Evolutionary conservation across 2,329 filamentous ascomycete species (phyloP).

Genomic region (Aspergillus sp.): DNA sequence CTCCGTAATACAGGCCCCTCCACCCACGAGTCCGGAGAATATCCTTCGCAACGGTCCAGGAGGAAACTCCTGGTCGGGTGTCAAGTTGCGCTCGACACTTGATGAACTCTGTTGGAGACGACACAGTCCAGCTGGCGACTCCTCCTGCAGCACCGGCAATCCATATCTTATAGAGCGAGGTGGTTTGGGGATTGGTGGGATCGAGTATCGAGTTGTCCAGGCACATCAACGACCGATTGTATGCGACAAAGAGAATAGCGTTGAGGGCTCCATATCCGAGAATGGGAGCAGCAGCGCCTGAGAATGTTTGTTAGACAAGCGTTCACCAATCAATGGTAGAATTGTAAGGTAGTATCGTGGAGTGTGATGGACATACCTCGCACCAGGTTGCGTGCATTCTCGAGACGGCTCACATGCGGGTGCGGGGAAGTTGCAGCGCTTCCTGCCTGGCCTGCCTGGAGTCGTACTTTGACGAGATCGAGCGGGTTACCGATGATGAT

Average conservation of each 20-base stretch:
- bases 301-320: slow-evolving; percentile 5
- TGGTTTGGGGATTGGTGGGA: slow-evolving; percentile 43
- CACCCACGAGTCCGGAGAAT: slow-evolving; percentile 61
- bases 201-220: slow-evolving; percentile 50
- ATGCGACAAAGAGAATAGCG: slow-evolving; percentile 83
- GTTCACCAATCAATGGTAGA: not conserved
- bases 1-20: slow-evolving; percentile 76
- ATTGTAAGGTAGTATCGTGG: not conserved
- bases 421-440: slow-evolving; percentile 21
- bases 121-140: slow-evolving; percentile 80
- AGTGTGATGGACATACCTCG: slow-evolving; percentile 31
- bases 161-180: slow-evolving; percentile 68
- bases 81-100: slow-evolving; percentile 84
- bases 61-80: slow-evolving; percentile 49
- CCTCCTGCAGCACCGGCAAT: slow-evolving; percentile 78
- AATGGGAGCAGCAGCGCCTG: slow-evolving; percentile 79
- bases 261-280: slow-evolving; percentile 90
- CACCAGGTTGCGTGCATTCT: slow-evolving; percentile 36
- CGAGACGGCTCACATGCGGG: slow-evolving; percentile 31
- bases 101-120: slow-evolving; percentile 83
- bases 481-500: slow-evolving; percentile 89
- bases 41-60: slow-evolving; percentile 63
- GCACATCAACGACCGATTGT: slow-evolving; percentile 75
- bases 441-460: slow-evolving; percentile 63
- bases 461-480: slow-evolving; percentile 73